These are phyloP conservation scores for Massariosphaeria phaeospora DNA, from an alignment of 495 filamentous ascomycete genomes.

Conservation along the genomic window DNA sequence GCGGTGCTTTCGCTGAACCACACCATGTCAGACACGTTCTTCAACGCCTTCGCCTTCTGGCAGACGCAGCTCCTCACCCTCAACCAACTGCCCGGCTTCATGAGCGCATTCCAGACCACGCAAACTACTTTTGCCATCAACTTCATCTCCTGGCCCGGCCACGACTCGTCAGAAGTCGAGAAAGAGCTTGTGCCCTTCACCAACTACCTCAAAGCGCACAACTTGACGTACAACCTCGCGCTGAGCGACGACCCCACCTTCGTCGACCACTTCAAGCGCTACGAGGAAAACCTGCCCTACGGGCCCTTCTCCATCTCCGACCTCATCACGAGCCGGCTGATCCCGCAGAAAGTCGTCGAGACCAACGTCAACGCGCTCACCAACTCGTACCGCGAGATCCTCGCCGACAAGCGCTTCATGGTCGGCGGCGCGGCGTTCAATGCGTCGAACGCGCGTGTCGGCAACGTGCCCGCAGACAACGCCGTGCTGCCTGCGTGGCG, in stretches of 20 bases:
- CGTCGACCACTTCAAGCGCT: not conserved
- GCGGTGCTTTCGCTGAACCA: not conserved
- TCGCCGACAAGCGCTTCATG: not conserved
- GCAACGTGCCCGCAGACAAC: not conserved
- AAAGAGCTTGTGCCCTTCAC: not conserved
- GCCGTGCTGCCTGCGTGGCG: constrained; percentile 6
- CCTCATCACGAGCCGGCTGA: not conserved
- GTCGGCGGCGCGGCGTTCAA: not conserved
- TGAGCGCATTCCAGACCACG: not conserved
- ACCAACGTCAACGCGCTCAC: not conserved
- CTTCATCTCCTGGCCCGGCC: not conserved
- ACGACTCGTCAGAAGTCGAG: not conserved
- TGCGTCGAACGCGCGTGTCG: not conserved
- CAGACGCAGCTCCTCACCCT: not conserved
- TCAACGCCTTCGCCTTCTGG: not conserved
- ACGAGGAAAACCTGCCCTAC: not conserved
- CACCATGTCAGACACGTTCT: not conserved
- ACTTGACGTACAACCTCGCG: too few species aligned
- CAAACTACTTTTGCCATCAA: too few species aligned
- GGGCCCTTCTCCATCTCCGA: not conserved
- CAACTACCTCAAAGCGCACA: not conserved
- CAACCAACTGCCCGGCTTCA: not conserved
- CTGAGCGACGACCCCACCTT: not conserved
- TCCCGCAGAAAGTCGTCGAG: not conserved
- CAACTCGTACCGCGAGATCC: not conserved